Evolutionary conservation across 805 yeast genomes (phyloP).

Genomic region (Torulaspora microellipsoides): DNA sequence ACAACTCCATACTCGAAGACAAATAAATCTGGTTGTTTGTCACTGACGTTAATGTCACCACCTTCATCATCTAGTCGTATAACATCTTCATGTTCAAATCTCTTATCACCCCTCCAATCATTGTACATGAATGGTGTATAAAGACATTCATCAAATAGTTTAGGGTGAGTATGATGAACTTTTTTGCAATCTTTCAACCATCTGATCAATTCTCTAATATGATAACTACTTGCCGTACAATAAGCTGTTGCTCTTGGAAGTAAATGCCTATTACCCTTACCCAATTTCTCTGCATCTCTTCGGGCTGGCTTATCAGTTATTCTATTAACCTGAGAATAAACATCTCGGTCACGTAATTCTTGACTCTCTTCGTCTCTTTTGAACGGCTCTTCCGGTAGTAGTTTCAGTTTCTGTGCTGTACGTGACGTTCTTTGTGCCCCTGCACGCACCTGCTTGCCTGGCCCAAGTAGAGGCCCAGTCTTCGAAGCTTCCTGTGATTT

Average conservation of each 20-base stretch:
- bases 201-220: conserved; percentile 77
- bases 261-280: conserved; percentile 67
- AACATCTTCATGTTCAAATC: conserved; percentile 41
- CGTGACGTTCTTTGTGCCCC: conserved; percentile 74
- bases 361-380: conserved; percentile 22
- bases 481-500: not conserved
- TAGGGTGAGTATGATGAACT: conserved; percentile 73
- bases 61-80: conserved; percentile 89
- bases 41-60: conserved; percentile 86
- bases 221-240: conserved; percentile 90
- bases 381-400: conserved; percentile 58
- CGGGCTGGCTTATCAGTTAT: conserved; percentile 87
- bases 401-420: conserved; percentile 66
- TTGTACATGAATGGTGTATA: conserved; percentile 84
- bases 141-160: conserved; percentile 88
- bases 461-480: conserved; percentile 1
- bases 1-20: conserved; percentile 96
- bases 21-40: conserved; percentile 71
- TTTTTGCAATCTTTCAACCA: conserved; percentile 80
- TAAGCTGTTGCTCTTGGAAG: conserved; percentile 94
- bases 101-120: conserved; percentile 63
- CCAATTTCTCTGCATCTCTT: conserved; percentile 88
- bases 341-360: conserved; percentile 40
- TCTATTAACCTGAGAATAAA: conserved; percentile 76
- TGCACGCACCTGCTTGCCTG: conserved; percentile 11